Evolutionary conservation across 495 filamentous ascomycete genomes (phyloP).

Genomic region (Aspergillus mulundensis): DNA sequence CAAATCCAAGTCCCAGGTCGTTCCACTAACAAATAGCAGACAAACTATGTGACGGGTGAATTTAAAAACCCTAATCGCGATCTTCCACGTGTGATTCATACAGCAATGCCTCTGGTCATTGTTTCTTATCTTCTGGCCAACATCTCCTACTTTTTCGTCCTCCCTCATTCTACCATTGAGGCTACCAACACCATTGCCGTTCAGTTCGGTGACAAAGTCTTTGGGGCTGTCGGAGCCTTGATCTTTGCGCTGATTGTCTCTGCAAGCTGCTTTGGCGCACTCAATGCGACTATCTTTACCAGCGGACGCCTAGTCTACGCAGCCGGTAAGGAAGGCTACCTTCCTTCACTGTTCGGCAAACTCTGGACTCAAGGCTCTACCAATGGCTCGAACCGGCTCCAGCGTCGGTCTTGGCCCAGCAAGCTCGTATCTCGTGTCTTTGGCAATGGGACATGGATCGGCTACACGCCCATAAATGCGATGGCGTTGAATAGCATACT

Average conservation of each 20-base stretch:
- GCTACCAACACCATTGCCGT: conserved; percentile 89
- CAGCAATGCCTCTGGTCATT: conserved; percentile 93
- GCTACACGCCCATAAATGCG: conserved; percentile 84
- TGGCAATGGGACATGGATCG: conserved; percentile 57
- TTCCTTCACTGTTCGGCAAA: conserved; percentile 77
- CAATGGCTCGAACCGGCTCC: conserved; percentile 41
- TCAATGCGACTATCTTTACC: conserved; percentile 95
- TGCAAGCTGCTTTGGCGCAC: conserved; percentile 82
- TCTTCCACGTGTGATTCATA: conserved; percentile 92
- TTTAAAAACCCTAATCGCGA: conserved; percentile 89
- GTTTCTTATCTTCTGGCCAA: conserved; percentile 86
- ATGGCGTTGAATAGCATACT: conserved; percentile 74
- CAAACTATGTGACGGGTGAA: conserved; percentile 95
- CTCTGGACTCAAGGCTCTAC: conserved; percentile 63
- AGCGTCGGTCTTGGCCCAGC: conserved; percentile 55
- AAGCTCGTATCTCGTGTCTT: conserved; percentile 54
- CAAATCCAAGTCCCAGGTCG: background rate
- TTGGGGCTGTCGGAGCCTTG: conserved; percentile 76
- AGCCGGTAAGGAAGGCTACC: conserved; percentile 91
- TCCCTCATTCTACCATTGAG: conserved; percentile 76
- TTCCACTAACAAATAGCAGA: conserved; percentile 46
- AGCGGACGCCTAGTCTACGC: conserved; percentile 87
- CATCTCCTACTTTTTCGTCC: conserved; percentile 87
- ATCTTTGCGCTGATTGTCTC: conserved; percentile 85
- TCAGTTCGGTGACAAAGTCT: conserved; percentile 85